Evolutionary conservation across 2,329 filamentous ascomycete species (phyloP), one percentile per base, ranked within the genome.

Genomic region (Lachnellula willkommii): DNA sequence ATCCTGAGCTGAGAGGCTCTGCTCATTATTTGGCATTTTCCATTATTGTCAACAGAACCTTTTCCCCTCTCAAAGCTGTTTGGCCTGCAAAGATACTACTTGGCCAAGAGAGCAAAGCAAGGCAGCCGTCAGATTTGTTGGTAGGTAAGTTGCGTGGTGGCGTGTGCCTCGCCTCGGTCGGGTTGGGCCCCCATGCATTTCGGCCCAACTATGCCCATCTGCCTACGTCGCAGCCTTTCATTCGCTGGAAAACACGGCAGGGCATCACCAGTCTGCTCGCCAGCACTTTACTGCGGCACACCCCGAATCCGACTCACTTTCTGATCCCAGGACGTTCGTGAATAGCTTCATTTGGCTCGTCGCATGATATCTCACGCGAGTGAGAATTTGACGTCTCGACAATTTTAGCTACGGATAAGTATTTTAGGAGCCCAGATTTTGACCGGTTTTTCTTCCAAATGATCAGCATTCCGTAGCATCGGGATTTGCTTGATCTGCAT

Each of bases 151-250:
- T 50, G 51, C 52, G 32, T 57, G 55, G 62, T 62, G 59, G 62
- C 63, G 49, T 43, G 49, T 58, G 58, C 54, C 52, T 55, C 28
- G 42, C 54, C 52, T 55, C 28, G 42, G 39, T 28, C 61, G 65
- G 56, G 70, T 77, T 74, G 74, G 75, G 75, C 74, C 75, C 68
- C 72, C 71, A 77, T 74, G 74, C 75, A 69, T 72, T 61, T 62
- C 64, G 60, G 71, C 72, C 74, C 68, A 62, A 67, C 60, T 35
- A 53, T 63, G 61, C 60, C 62, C 59, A 59, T 63, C 50, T 50
- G 36, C 52, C 50, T 37, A 47, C 26, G 28, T 8, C 39, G 17
- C 20, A 22, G 17, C 20, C 51, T 24, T 46, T 63, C 46, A 65
- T 62, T 61, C 56, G 60, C 50, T 61, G 50, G 36, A 57, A 50